Evolutionary conservation across 75 land plant genomes (phyloP), one percentile per base, ranked within the genome.

Genomic region (Isoetes taiwanensis): DNA sequence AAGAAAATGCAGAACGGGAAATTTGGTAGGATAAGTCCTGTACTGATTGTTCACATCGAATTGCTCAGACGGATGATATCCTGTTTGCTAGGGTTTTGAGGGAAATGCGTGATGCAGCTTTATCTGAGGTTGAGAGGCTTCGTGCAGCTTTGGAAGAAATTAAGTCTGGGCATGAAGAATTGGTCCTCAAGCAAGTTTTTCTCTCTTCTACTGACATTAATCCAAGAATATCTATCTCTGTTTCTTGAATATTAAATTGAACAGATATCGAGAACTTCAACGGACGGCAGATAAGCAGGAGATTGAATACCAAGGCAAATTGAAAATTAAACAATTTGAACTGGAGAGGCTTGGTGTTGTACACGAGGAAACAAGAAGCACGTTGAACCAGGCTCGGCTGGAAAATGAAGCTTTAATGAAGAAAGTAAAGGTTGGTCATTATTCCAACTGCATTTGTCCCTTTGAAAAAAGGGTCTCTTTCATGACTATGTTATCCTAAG

Each of bases 321-420:
- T 59, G 29, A 66, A 52, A n/a, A 26, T 59, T 21, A 23, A 32
- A 12, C 27, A 66, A 8, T 66, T 59, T 48, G 54, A 42, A 26
- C 54, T 60, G 29, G 69, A 66, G 32, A 52, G 29, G 33, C 55
- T 66, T 19, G 31, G 42, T 27, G 64, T 32, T 12, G 40, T 48
- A 17, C 69, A 61, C 35, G 54, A 58, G 3, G 69, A 66, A 59
- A 48, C 54, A 17, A 66, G 34, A 17, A 31, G 32, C 25, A 20
- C 52, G 21, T 55, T 66, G 29, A 30, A 42, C 6, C 65, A 57
- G n/a, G 43, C 53, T 30, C 32, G 26, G 29, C 28, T 66, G 25
- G 69, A 59, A 34, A 66, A 66, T 31, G 69, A 66, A 63, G 64
- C 69, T 19, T 34, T 48, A 35, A 32, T 53, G 30, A 55, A 43